These are phyloP conservation scores for Cladosporium oxysporum DNA, from an alignment of 2,329 filamentous ascomycete species.

Conservation along the genomic window DNA sequence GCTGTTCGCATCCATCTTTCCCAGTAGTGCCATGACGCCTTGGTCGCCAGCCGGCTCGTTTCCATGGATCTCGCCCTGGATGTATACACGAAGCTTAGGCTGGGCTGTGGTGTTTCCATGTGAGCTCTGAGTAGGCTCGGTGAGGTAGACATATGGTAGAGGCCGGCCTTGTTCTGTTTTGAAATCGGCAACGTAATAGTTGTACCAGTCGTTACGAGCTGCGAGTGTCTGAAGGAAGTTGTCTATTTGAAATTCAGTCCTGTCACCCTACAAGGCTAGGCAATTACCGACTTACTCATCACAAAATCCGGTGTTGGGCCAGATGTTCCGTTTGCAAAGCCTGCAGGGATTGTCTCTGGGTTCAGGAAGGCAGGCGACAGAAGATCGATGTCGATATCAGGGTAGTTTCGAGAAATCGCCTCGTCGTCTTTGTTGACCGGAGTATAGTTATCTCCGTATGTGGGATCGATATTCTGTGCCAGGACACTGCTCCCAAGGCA, in stretches of 20 bases:
- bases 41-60: constrained; percentile 44
- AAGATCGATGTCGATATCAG: constrained; percentile 36
- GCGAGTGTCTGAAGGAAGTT: constrained; percentile 24
- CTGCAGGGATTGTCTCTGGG: constrained; percentile 33
- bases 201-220: constrained; percentile 25
- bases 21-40: constrained; percentile 39
- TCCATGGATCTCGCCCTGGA: constrained; percentile 41
- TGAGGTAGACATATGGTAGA: constrained; percentile 23
- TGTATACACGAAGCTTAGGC: constrained; percentile 39
- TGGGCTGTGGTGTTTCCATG: constrained; percentile 5
- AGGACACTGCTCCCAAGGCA: constrained; percentile 16
- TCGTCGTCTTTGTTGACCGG: constrained; percentile 10
- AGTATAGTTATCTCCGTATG: constrained; percentile 14
- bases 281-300: constrained; percentile 17
- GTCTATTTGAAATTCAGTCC: constrained; percentile 21
- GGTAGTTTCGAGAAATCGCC: constrained; percentile 36
- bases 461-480: constrained; percentile 8
- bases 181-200: constrained; percentile 24
- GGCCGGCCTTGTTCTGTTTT: constrained; percentile 25
- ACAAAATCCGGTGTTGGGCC: constrained; percentile 36
- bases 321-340: constrained; percentile 36
- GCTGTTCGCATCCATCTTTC: constrained; percentile 39
- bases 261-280: too few species aligned
- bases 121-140: constrained; percentile 16
- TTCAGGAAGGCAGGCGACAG: constrained; percentile 37